Percentiles rank a stretch among this genome's conserved stretches.
phyloP scores from a whole-genome alignment of 1,284 basidiomycete species.

The Lentinula novae-zelandiae region DNA sequence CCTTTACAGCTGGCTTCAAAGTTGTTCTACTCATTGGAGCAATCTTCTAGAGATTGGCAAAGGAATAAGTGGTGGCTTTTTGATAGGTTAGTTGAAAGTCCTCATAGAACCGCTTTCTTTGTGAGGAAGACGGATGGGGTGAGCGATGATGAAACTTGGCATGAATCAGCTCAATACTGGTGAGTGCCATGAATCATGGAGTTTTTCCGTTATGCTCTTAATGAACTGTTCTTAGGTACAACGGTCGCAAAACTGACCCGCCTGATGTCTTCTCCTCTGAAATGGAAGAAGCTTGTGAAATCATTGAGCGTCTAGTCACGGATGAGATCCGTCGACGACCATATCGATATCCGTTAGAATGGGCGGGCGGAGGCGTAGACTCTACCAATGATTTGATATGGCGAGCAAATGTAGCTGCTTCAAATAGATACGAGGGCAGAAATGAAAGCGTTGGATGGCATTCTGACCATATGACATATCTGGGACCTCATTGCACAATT shows the following conservation, averaged over 20 bases:
- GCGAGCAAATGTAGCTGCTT: slow-evolving; percentile 88
- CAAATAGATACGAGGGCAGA: slow-evolving; percentile 86
- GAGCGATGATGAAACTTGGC: slow-evolving; percentile 45
- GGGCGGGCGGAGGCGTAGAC: slow-evolving; percentile 35
- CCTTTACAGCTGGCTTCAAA: slow-evolving; percentile 69
- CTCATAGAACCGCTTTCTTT: slow-evolving; percentile 81
- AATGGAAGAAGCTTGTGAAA: slow-evolving; percentile 77
- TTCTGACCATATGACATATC: slow-evolving; percentile 74
- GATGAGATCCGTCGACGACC: slow-evolving; percentile 59
- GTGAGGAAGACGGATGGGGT: slow-evolving; percentile 44
- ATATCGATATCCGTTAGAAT: slow-evolving; percentile 68
- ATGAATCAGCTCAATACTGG: slow-evolving; percentile 68
- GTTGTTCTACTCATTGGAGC: slow-evolving; percentile 67
- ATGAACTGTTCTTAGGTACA: slow-evolving; percentile 57
- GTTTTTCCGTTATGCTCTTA: not conserved
- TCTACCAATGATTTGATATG: slow-evolving; percentile 43
- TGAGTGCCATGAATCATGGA: slow-evolving; percentile 20
- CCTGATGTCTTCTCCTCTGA: slow-evolving; percentile 61
- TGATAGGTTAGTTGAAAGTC: slow-evolving; percentile 77
- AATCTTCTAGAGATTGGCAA: slow-evolving; percentile 61
- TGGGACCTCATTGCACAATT: slow-evolving; percentile 91
- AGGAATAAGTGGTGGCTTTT: slow-evolving; percentile 84
- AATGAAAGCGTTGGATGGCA: slow-evolving; percentile 87
- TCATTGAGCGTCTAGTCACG: slow-evolving; percentile 79
- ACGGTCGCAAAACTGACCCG: slow-evolving; percentile 58